phyloP scores from a whole-genome alignment of 2,329 filamentous ascomycete species.

The Coleophoma eucalyptorum region DNA sequence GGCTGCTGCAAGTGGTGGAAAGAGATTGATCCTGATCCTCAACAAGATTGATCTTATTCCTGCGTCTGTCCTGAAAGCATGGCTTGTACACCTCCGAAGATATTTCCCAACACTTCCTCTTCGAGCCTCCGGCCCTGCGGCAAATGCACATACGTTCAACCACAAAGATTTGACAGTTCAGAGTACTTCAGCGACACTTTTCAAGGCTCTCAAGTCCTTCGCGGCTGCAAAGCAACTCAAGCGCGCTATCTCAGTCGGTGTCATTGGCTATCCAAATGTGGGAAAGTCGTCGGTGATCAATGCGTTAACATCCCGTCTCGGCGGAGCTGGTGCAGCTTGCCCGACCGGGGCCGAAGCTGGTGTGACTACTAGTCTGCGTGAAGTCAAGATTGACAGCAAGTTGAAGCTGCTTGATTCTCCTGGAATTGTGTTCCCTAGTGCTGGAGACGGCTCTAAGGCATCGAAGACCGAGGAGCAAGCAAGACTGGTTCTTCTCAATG shows the following conservation, averaged over 20 bases:
- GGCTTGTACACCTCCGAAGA: constrained; percentile 79
- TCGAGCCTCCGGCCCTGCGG: constrained; percentile 74
- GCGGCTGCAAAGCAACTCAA: constrained; percentile 81
- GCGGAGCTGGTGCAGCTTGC: constrained; percentile 68
- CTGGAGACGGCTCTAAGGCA: constrained; percentile 49
- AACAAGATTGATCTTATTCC: constrained; percentile 97
- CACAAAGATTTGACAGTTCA: constrained; percentile 86
- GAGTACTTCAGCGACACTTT: constrained; percentile 78
- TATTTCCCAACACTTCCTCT: constrained; percentile 91
- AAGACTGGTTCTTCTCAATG: constrained; percentile 82
- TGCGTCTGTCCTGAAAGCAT: constrained; percentile 74
- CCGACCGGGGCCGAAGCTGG: constrained; percentile 89
- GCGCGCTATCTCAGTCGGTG: constrained; percentile 84
- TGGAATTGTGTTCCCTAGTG: constrained; percentile 87
- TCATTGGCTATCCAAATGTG: constrained; percentile 94
- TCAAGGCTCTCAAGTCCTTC: constrained; percentile 87
- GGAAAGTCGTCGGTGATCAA: constrained; percentile 98
- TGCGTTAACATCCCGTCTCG: constrained; percentile 75
- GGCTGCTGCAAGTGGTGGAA: constrained; percentile 78
- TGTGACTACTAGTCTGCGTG: constrained; percentile 81
- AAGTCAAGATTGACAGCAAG: constrained; percentile 93
- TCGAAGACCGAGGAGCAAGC: constrained; percentile 70
- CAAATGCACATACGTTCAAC: constrained; percentile 88
- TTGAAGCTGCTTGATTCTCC: constrained; percentile 91
- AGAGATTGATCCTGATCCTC: constrained; percentile 84